A percentile compares a stretch with the other conserved stretches of the same genome.
These are phyloP conservation scores for Cyphellophora europaea DNA, from an alignment of 2,329 filamentous ascomycete genomes.

Conservation along the genomic window DNA sequence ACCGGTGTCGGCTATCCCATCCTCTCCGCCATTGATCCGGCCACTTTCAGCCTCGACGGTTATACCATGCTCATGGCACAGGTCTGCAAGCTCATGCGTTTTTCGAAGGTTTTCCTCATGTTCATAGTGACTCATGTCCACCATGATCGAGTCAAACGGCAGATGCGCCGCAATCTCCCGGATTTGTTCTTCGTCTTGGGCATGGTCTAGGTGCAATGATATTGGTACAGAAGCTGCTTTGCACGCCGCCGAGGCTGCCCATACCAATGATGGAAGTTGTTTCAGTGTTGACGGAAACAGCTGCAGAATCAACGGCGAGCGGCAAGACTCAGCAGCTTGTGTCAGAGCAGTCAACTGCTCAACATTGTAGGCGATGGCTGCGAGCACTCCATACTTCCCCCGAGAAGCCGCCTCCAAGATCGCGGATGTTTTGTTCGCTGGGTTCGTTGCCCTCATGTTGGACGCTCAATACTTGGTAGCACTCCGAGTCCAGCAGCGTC, in stretches of 20 bases:
- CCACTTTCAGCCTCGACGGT: slow-evolving; percentile 24
- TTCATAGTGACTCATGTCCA: slow-evolving; percentile 26
- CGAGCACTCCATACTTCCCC: slow-evolving; percentile 7
- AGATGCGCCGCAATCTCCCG: slow-evolving; percentile 16
- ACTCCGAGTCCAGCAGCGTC: no score
- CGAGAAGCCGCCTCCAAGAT: slow-evolving; percentile 17
- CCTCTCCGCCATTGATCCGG: slow-evolving; percentile 25
- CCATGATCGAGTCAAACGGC: slow-evolving; percentile 24
- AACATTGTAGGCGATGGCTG: slow-evolving; percentile 7
- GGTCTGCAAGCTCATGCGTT: slow-evolving; percentile 20
- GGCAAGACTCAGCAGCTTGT: slow-evolving; percentile 2
- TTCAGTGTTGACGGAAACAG: slow-evolving; percentile 3
- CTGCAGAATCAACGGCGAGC: slow-evolving; percentile 4
- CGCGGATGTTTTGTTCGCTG: slow-evolving; percentile 18
- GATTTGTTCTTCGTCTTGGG: slow-evolving; percentile 18
- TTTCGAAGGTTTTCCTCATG: slow-evolving; percentile 22
- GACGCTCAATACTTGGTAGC: no score
- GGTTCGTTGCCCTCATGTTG: no score
- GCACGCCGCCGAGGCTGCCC: slow-evolving; percentile 2
- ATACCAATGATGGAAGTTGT: slow-evolving; percentile 1
- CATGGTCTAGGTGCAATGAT: slow-evolving; percentile 21
- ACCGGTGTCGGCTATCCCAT: slow-evolving; percentile 22
- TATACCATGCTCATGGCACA: slow-evolving; percentile 22
- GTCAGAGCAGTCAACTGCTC: slow-evolving; percentile 4
- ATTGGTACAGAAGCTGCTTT: slow-evolving; percentile 3